Evolutionary conservation across 352 stramenopile species (phyloP).

Genomic region (Globisporangium acanthophoron): DNA sequence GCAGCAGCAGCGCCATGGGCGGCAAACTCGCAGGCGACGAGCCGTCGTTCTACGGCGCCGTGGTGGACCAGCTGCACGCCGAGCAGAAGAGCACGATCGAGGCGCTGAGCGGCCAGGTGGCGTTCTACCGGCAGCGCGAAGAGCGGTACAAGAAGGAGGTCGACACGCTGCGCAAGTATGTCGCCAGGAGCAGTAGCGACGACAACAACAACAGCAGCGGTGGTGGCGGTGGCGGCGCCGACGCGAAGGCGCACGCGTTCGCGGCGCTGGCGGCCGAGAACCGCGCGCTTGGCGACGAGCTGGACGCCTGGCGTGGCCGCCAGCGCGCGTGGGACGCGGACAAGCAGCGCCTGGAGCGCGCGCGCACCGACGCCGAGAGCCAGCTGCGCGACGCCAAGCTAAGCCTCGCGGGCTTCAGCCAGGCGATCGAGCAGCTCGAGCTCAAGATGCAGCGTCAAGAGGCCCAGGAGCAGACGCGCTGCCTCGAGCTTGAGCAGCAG

Average conservation of each 20-base stretch:
- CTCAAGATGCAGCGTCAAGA: conserved; percentile 75
- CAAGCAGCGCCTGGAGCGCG: conserved; percentile 30
- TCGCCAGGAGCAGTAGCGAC: conserved; percentile 17
- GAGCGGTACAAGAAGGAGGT: conserved; percentile 64
- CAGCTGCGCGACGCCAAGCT: conserved; percentile 54
- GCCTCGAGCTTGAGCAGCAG: conserved; percentile 47
- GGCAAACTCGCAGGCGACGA: conserved; percentile 29
- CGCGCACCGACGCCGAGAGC: conserved; percentile 42
- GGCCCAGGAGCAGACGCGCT: conserved; percentile 49
- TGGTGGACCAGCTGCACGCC: conserved; percentile 69
- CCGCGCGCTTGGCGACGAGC: conserved; percentile 47
- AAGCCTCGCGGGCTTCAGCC: conserved; percentile 52
- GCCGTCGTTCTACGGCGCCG: conserved; percentile 39
- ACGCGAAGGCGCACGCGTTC: conserved; percentile 19
- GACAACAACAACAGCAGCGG: conserved; percentile 1
- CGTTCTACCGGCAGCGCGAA: conserved; percentile 75
- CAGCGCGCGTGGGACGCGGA: conserved; percentile 39
- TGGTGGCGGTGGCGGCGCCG: conserved; percentile 1
- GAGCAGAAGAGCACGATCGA: conserved; percentile 84
- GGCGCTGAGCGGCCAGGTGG: conserved; percentile 62
- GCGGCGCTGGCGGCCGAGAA: conserved; percentile 48
- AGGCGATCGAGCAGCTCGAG: conserved; percentile 72
- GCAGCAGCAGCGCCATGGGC: conserved; percentile 2
- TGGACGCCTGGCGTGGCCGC: conserved; percentile 39
- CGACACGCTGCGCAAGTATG: conserved; percentile 38